Percentiles rank a stretch among this genome's conserved stretches.
phyloP scores from a whole-genome alignment of 2,329 filamentous ascomycete species.

The Lachnum nothofagi region DNA sequence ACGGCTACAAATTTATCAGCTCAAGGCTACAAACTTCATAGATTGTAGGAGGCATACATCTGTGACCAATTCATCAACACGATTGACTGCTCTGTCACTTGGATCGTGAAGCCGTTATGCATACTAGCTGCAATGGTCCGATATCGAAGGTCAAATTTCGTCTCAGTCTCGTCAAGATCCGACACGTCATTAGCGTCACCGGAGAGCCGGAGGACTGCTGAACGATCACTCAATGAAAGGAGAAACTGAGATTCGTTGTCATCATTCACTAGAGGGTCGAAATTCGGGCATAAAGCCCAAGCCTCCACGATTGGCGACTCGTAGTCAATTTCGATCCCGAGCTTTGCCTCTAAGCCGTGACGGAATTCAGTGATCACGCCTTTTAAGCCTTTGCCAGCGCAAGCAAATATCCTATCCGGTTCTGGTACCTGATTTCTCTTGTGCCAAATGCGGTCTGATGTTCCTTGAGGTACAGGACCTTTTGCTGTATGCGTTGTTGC shows the following conservation, averaged over 20 bases:
- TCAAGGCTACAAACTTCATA: not conserved
- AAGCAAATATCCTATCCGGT: slow-evolving; percentile 60
- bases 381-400: slow-evolving; percentile 56
- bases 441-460: not conserved
- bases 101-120: slow-evolving; percentile 40
- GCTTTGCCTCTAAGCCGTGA: slow-evolving; percentile 63
- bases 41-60: slow-evolving; percentile 16
- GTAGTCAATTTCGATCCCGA: slow-evolving; percentile 54
- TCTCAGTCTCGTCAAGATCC: slow-evolving; percentile 38
- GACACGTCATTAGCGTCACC: slow-evolving; percentile 43
- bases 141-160: slow-evolving; percentile 47
- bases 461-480: slow-evolving; percentile 13
- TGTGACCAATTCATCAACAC: slow-evolving; percentile 15
- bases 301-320: slow-evolving; percentile 45
- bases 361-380: slow-evolving; percentile 65
- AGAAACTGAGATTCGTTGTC: slow-evolving; percentile 25
- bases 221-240: slow-evolving; percentile 27
- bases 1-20: slow-evolving; percentile 13
- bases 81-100: slow-evolving; percentile 47
- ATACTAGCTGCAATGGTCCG: slow-evolving; percentile 47
- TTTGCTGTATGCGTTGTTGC: slow-evolving; percentile 40
- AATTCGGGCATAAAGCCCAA: slow-evolving; percentile 44
- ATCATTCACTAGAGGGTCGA: slow-evolving; percentile 7
- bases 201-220: slow-evolving; percentile 41
- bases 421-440: slow-evolving; percentile 22